Conservation (phyloP, 1,284 basidiomycete species). For the Cutaneotrichosporon arboriforme region DNA sequence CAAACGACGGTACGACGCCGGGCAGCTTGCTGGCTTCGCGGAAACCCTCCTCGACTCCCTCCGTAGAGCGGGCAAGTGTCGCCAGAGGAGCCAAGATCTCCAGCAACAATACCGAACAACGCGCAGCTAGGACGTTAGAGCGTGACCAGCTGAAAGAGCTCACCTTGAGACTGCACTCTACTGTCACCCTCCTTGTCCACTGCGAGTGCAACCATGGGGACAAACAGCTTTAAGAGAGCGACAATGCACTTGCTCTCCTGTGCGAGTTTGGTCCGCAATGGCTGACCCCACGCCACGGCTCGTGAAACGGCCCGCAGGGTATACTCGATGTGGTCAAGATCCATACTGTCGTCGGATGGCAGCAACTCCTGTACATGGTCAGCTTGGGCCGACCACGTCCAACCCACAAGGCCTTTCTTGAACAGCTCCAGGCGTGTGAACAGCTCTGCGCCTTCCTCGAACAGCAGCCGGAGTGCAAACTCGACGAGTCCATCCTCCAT, state of each 20-base stretch:
- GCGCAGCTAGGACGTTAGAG: slow-evolving; percentile 6
- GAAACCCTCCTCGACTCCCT: background rate
- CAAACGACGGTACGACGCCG: background rate
- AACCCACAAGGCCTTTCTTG: slow-evolving; percentile 30
- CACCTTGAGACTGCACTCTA: slow-evolving; percentile 1
- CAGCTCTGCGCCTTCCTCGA: slow-evolving; percentile 11
- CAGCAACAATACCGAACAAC: slow-evolving; percentile 6
- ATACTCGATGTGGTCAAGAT: slow-evolving; percentile 6
- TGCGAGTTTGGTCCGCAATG: background rate
- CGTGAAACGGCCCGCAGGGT: slow-evolving; percentile 2
- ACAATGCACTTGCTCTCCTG: background rate
- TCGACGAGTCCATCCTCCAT: background rate
- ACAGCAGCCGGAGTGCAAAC: slow-evolving; percentile 8
- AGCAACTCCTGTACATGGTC: slow-evolving; percentile 8
- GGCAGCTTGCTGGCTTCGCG: too few species aligned
- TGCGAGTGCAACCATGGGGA: slow-evolving; percentile 1
- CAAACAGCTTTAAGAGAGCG: background rate
- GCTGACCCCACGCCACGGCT: background rate
- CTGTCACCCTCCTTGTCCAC: slow-evolving; percentile 3
- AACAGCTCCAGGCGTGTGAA: slow-evolving; percentile 22
- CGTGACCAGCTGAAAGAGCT: background rate
- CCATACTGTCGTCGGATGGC: slow-evolving; percentile 6
- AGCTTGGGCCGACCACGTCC: background rate
- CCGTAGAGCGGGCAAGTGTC: background rate
- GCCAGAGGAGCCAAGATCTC: slow-evolving; percentile 8